Base-by-base conservation (phyloP, 1,139 yeast species). In the Scheffersomyces segobiensis region DNA sequence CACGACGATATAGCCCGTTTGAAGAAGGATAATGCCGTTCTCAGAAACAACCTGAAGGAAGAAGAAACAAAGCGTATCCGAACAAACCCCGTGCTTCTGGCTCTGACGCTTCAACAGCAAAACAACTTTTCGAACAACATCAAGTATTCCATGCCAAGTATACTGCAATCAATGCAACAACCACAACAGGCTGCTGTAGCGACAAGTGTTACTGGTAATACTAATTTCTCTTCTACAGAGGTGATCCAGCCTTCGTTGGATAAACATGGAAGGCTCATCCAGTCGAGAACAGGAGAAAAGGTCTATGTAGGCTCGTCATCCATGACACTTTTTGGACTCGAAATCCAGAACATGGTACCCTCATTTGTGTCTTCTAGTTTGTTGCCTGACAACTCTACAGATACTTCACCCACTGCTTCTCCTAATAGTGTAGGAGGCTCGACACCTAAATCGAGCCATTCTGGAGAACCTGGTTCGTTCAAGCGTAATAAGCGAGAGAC, bases 281-380 rank as follows among this genome's bases (percentile, higher is more conserved):
- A 87, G 63, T 87, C 93, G 1, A 76, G 91, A 61, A 87, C 92
- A 0, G 93, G 93, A 2, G 92, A 88, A 65, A 82, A 86, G 61
- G 81, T 88, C 49, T 89, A 88, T 67, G 91, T 88, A 48, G 96
- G 95, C 0, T 87, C 93, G 1, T 88, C 93, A 0, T 88, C 93
- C 1, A 89, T 89, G 93, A 89, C 96, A 0, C 72, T 89, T 32
- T 89, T 89, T 69, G 93, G 93, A 2, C 75, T 89, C 59, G 95
- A 89, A 63, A 88, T 89, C 57, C 91, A 88, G 67, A 85, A 87
- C 59, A 77, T 84, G 79, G 83, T 84, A 3, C 83, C 83, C 0
- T 63, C 75, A 2, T 66, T 67, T 55, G 66, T 63, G 2, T 62
- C 75, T 2, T 63, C 67, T 3, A 53, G 69, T 1, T 59, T 67